Percentiles rank a stretch among this genome's conserved stretches.
Conservation (phyloP, 2,329 filamentous ascomycete genomes). For the Scedosporium dehoogii region DNA sequence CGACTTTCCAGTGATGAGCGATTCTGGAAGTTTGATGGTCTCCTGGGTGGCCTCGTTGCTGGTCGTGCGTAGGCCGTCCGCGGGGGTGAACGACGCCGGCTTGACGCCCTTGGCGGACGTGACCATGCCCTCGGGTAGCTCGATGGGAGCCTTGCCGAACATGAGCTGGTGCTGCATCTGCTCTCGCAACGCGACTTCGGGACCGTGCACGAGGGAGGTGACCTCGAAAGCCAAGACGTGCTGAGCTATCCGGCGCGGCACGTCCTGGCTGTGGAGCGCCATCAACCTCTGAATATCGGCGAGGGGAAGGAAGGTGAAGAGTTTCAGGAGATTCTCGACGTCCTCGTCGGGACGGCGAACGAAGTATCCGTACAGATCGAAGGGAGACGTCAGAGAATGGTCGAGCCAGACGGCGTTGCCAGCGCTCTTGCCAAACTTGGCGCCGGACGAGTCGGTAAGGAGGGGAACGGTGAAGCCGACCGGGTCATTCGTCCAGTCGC, state of each 20-base stretch:
- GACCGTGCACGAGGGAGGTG: conserved; percentile 67
- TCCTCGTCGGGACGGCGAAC: conserved; percentile 72
- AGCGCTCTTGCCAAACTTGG: conserved; percentile 90
- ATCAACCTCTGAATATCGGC: conserved; percentile 59
- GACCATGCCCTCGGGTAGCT: conserved; percentile 8
- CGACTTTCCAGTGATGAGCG: conserved; percentile 41
- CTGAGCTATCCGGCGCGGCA: conserved; percentile 67
- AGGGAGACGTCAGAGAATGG: conserved; percentile 64
- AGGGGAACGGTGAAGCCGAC: conserved; percentile 87
- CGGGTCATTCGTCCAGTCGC: conserved; percentile 43
- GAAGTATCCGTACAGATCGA: conserved; percentile 88
- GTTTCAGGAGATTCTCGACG: conserved; percentile 70
- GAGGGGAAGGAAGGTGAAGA: conserved; percentile 82
- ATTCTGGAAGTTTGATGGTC: conserved; percentile 49
- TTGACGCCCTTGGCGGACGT: conserved; percentile 8
- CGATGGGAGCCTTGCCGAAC: conserved; percentile 26
- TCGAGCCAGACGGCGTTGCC: conserved; percentile 95
- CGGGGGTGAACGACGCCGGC: conserved; percentile 11
- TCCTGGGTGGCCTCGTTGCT: conserved; percentile 38
- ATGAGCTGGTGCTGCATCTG: conserved; percentile 42
- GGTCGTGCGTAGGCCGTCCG: conserved; percentile 14
- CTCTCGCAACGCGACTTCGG: conserved; percentile 51
- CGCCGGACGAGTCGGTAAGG: conserved; percentile 72
- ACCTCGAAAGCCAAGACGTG: conserved; percentile 78
- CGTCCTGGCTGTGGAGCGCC: conserved; percentile 55